Conservation (phyloP, 441 rosid genomes). For the Dalechampia spathulata region DNA sequence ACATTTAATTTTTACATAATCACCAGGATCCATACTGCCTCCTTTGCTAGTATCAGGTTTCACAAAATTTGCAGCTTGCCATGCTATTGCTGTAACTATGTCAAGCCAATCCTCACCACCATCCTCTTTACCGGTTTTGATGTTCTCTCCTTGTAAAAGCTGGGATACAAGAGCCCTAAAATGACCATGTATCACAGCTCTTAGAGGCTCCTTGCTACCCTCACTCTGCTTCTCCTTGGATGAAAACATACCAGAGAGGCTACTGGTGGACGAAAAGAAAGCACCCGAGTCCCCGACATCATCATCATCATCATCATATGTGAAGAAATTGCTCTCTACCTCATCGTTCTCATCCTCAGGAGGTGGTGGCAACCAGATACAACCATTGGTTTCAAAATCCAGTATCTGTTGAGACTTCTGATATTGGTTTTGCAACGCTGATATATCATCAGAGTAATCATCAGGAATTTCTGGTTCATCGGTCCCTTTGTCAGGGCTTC, state of each 20-base stretch:
- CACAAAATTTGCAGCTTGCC: constrained; percentile 93
- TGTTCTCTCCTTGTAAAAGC: constrained; percentile 71
- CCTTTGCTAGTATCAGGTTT: constrained; percentile 96
- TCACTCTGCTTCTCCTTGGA: constrained; percentile 59
- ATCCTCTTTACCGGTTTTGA: constrained; percentile 39
- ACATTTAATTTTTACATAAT: constrained; percentile 92
- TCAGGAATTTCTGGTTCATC: constrained; percentile 43
- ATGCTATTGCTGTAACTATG: constrained; percentile 63
- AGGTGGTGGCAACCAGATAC: constrained; percentile 86
- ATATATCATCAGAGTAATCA: constrained; percentile 35
- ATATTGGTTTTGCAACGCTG: constrained; percentile 28
- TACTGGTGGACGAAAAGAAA: constrained; percentile 59
- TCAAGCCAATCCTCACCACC: constrained; percentile 68
- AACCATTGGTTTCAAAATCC: constrained; percentile 82
- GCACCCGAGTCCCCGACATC: constrained; percentile 68
- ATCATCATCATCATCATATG: constrained; percentile 81
- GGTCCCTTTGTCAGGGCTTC: constrained; percentile 39
- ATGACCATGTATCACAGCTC: constrained; percentile 69
- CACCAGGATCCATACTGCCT: constrained; percentile 97
- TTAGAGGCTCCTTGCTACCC: constrained; percentile 59
- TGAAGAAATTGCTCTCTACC: constrained; percentile 52
- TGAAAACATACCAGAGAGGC: constrained; percentile 60
- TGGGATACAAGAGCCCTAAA: constrained; percentile 93
- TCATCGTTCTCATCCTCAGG: constrained; percentile 83
- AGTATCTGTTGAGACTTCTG: constrained; percentile 41